Evolutionary conservation across 2,329 filamentous ascomycete species (phyloP).

Genomic region (Cadophora sp.): DNA sequence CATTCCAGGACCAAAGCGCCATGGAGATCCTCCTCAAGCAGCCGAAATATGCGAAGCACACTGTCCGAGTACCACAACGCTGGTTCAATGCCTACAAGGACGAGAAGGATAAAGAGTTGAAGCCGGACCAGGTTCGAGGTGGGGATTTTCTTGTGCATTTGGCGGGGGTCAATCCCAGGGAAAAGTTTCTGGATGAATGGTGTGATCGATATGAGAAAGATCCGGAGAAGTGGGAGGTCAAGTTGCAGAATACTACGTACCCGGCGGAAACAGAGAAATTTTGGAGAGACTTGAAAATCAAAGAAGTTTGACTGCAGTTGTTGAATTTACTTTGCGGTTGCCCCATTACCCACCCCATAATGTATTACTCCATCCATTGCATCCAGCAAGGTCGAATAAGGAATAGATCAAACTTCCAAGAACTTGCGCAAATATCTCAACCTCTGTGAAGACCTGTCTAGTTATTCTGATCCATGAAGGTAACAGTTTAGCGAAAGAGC

Average conservation of each 20-base stretch:
- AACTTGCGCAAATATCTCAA: too few species aligned
- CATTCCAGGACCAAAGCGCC: not conserved
- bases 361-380: too few species aligned
- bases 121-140: not conserved
- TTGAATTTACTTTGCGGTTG: not conserved
- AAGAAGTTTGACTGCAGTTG: not conserved
- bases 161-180: not conserved
- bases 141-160: constrained; percentile 18
- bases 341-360: too few species aligned
- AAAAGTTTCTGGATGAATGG: constrained; percentile 10
- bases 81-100: constrained; percentile 20
- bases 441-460: too few species aligned
- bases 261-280: not conserved
- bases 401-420: too few species aligned
- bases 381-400: too few species aligned
- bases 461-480: too few species aligned
- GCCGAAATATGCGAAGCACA: not conserved
- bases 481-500: too few species aligned
- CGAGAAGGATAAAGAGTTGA: constrained; percentile 3
- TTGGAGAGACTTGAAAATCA: not conserved
- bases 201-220: not conserved
- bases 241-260: constrained; percentile 7
- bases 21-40: constrained; percentile 4
- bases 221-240: not conserved
- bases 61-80: not conserved